Conservation (phyloP, 148 eudicot species). For the Persicaria tinctoria region DNA sequence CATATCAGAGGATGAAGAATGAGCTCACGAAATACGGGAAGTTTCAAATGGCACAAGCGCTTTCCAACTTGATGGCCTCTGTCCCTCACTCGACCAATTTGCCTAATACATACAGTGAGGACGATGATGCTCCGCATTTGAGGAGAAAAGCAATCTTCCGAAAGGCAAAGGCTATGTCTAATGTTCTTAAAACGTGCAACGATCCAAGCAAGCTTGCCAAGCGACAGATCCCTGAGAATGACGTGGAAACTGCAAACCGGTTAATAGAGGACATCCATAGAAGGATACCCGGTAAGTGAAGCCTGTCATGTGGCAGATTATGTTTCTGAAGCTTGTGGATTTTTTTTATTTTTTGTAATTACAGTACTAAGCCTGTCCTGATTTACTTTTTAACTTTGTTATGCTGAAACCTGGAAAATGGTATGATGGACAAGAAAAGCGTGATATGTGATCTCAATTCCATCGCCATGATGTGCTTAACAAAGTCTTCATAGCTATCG, state of each 20-base stretch:
- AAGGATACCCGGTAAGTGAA: conserved; percentile 7
- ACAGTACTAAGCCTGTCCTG: background rate
- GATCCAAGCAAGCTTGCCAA: conserved; percentile 30
- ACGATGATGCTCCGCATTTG: conserved; percentile 21
- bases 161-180: conserved; percentile 55
- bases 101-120: conserved; percentile 29
- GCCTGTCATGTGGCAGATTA: too few relatives aligned
- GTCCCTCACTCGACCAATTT: conserved; percentile 37
- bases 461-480: too few relatives aligned
- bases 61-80: conserved; percentile 33
- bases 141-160: conserved; percentile 39
- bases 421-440: background rate
- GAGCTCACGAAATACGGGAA: conserved; percentile 49
- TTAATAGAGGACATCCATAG: conserved; percentile 13
- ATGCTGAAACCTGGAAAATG: background rate
- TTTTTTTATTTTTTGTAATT: background rate
- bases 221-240: conserved; percentile 20
- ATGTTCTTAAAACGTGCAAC: conserved; percentile 37
- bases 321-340: too few relatives aligned
- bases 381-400: background rate
- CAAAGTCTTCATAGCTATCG: too few relatives aligned
- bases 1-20: conserved; percentile 35
- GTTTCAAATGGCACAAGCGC: conserved; percentile 28
- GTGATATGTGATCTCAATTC: background rate
- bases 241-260: conserved; percentile 10